Percentiles rank a stretch among this genome's conserved stretches.
Evolutionary conservation across 2,329 filamentous ascomycete species (phyloP).

Genomic region (Pezicula rhizophila): DNA sequence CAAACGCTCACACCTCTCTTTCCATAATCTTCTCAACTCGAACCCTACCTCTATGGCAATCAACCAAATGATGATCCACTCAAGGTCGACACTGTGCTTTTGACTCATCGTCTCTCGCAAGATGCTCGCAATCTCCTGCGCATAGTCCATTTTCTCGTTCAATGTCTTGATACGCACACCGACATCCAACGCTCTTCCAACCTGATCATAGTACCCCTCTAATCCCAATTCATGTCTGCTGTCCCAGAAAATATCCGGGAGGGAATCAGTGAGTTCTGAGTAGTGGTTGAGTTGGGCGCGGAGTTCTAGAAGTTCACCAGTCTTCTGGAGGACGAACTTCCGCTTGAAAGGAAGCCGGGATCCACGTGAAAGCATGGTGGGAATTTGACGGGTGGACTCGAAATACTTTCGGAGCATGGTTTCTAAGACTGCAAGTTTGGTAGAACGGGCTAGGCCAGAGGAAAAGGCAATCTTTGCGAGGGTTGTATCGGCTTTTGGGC

Average conservation of each 20-base stretch:
- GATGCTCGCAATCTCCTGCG: conserved; percentile 87
- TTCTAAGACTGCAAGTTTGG: conserved; percentile 89
- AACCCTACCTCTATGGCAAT: conserved; percentile 91
- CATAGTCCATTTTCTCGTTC: conserved; percentile 98
- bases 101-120: conserved; percentile 84
- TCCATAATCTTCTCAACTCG: conserved; percentile 58
- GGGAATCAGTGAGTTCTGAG: conserved; percentile 88
- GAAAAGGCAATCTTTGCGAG: conserved; percentile 96
- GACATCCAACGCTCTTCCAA: conserved; percentile 84
- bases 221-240: conserved; percentile 79
- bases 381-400: conserved; percentile 76
- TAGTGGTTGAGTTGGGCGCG: conserved; percentile 94
- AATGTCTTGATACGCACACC: conserved; percentile 83
- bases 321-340: conserved; percentile 83
- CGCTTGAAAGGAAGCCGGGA: conserved; percentile 58
- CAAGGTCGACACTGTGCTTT: conserved; percentile 79
- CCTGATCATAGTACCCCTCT: conserved; percentile 92
- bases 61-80: conserved; percentile 92
- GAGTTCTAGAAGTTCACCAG: conserved; percentile 82
- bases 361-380: conserved; percentile 67
- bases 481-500: conserved; percentile 47
- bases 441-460: conserved; percentile 84
- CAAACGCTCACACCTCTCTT: conserved; percentile 16
- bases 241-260: conserved; percentile 98
- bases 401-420: conserved; percentile 78